Conservation (phyloP, 345 rosid species). For the Sapria himalayana region DNA sequence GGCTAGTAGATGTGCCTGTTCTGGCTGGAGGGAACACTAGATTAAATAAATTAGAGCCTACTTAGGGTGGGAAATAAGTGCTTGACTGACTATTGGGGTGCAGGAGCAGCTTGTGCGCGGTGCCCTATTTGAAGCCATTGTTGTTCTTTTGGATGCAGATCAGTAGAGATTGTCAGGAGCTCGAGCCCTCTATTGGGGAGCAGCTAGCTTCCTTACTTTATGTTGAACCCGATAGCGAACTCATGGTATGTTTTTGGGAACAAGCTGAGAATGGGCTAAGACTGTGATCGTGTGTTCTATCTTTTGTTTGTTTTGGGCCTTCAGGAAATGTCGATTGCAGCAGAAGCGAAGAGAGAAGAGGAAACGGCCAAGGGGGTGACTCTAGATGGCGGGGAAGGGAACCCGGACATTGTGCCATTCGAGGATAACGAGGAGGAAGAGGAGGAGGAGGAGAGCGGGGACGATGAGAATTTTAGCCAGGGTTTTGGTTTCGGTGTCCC, state of each 20-base stretch:
- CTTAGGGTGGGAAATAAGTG: no score
- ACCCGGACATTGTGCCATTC: slow-evolving; percentile 91
- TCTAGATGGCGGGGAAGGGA: slow-evolving; percentile 52
- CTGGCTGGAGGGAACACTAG: no score
- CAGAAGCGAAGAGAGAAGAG: slow-evolving; percentile 89
- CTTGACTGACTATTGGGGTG: no score
- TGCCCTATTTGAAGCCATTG: no score
- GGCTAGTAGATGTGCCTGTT: no score
- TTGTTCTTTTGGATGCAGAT: slow-evolving; percentile 31
- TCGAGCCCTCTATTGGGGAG: slow-evolving; percentile 85
- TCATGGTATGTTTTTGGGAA: slow-evolving; percentile 45
- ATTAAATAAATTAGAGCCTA: no score
- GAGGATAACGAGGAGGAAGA: slow-evolving; percentile 97
- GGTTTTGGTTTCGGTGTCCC: slow-evolving; percentile 30
- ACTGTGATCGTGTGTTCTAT: slow-evolving; percentile 4
- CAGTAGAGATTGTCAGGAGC: slow-evolving; percentile 98
- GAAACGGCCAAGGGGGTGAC: slow-evolving; percentile 90
- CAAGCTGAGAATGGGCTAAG: neutral
- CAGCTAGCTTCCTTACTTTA: slow-evolving; percentile 84
- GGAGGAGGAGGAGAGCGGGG: slow-evolving; percentile 87
- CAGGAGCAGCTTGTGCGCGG: no score
- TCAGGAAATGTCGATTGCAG: slow-evolving; percentile 67
- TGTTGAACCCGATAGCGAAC: slow-evolving; percentile 94
- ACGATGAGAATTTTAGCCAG: slow-evolving; percentile 39
- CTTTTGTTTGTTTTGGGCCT: slow-evolving; percentile 7